phyloP scores from a whole-genome alignment of 768 basidiomycete genomes.

The Pleurotus tuber-regium region DNA sequence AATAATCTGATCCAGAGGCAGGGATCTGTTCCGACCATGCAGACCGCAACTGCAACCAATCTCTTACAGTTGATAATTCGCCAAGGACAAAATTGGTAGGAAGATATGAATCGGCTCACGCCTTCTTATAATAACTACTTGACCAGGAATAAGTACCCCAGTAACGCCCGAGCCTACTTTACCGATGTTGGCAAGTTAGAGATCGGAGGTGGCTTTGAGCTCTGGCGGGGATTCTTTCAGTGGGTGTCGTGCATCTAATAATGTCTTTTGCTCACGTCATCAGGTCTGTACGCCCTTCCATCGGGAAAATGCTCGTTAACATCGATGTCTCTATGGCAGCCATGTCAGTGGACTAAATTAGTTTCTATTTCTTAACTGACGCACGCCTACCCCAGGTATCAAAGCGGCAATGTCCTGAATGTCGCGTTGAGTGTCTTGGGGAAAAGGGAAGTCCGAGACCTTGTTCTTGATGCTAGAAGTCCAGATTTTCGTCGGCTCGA shows the following conservation, averaged over 20 bases:
- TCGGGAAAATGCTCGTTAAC: constrained; percentile 38
- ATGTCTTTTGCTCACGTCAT: neutral
- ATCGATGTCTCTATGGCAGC: constrained; percentile 45
- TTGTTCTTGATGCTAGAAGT: constrained; percentile 22
- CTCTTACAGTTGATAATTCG: constrained; percentile 48
- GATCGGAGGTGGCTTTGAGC: constrained; percentile 31
- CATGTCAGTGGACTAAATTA: constrained; percentile 31
- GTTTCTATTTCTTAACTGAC: constrained; percentile 1
- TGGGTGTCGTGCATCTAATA: constrained; percentile 20
- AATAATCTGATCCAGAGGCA: constrained; percentile 19
- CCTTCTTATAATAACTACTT: neutral
- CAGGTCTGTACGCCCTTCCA: constrained; percentile 46
- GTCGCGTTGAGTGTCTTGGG: constrained; percentile 29
- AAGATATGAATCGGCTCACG: constrained; percentile 4
- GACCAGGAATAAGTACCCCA: constrained; percentile 35
- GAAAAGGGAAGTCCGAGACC: constrained; percentile 23
- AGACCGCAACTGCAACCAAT: constrained; percentile 38
- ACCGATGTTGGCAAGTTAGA: constrained; percentile 25
- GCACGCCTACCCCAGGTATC: constrained; percentile 23
- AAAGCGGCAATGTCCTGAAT: constrained; percentile 26
- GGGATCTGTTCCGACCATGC: constrained; percentile 13
- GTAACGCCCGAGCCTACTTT: constrained; percentile 48
- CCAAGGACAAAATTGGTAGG: constrained; percentile 44
- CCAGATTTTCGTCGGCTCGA: constrained; percentile 30
- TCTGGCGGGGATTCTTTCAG: constrained; percentile 53